Conservation (phyloP, 2,329 filamentous ascomycete genomes). For the Colletotrichum sp. region DNA sequence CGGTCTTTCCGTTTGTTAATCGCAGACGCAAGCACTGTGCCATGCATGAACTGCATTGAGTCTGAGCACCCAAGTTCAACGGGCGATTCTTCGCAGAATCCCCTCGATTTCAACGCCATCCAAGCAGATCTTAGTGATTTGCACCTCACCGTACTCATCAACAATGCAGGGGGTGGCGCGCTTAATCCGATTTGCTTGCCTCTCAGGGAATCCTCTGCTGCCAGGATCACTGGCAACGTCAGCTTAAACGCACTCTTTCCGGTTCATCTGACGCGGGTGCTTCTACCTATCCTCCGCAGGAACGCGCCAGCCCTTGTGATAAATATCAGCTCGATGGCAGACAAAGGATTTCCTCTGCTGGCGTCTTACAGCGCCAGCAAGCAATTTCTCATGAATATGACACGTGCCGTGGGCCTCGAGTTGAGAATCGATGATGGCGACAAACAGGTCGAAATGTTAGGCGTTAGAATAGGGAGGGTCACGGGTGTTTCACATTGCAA, state of each 20-base stretch:
- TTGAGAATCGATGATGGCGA: not conserved
- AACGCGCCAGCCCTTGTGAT: not conserved
- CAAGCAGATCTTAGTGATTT: not conserved
- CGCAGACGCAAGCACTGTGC: not conserved
- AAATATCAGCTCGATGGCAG: not conserved
- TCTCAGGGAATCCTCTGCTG: not conserved
- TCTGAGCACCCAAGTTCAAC: not conserved
- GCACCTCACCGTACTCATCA: not conserved
- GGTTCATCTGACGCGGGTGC: not conserved
- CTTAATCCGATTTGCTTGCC: not conserved
- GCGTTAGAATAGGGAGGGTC: not conserved
- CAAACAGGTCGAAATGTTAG: not conserved
- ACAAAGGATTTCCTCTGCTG: not conserved
- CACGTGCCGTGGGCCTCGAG: not conserved
- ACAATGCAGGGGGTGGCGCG: not conserved
- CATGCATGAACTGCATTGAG: not conserved
- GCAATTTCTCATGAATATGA: not conserved
- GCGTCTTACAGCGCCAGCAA: not conserved
- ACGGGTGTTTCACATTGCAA: not conserved
- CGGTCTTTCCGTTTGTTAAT: not conserved
- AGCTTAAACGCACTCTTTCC: not conserved
- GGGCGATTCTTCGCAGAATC: accelerated
- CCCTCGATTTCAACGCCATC: not conserved
- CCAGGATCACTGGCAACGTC: not conserved
- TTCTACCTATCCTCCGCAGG: not conserved